A percentile compares a stretch with the other conserved stretches of the same genome.
Evolutionary conservation across 495 filamentous ascomycete species (phyloP).

Genomic region (Penicillium ucsense): DNA sequence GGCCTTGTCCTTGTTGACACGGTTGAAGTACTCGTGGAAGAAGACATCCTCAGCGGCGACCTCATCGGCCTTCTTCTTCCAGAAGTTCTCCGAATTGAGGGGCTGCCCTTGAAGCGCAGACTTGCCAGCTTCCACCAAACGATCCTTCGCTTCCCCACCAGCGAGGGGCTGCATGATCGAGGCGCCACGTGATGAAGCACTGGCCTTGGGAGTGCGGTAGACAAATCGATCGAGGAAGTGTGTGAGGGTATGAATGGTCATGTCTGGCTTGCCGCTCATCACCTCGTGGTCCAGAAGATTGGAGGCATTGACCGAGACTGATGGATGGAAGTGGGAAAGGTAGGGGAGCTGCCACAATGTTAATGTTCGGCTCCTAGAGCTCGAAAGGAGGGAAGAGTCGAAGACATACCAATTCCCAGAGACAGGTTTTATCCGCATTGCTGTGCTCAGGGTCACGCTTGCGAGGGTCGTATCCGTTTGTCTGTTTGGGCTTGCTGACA

Average conservation of each 20-base stretch:
- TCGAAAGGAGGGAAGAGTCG: not conserved
- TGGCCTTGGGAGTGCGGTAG: slow-evolving; percentile 78
- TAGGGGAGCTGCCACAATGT: slow-evolving; percentile 48
- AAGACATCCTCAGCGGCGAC: slow-evolving; percentile 88
- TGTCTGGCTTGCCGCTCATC: slow-evolving; percentile 77
- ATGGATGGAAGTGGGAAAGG: slow-evolving; percentile 80
- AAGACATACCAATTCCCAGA: slow-evolving; percentile 71
- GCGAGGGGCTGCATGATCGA: slow-evolving; percentile 95
- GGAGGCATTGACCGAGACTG: slow-evolving; percentile 77
- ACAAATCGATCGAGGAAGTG: slow-evolving; percentile 96
- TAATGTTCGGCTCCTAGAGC: not conserved
- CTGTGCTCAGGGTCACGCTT: slow-evolving; percentile 87
- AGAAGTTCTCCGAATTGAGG: slow-evolving; percentile 85
- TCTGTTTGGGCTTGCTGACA: slow-evolving; percentile 15
- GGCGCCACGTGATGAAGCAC: slow-evolving; percentile 50
- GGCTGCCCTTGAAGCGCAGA: slow-evolving; percentile 29
- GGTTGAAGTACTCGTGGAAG: slow-evolving; percentile 93
- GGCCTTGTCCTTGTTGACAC: slow-evolving; percentile 62
- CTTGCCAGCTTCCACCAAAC: slow-evolving; percentile 54
- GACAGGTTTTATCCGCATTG: slow-evolving; percentile 79
- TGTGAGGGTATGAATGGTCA: slow-evolving; percentile 76
- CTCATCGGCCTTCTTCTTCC: slow-evolving; percentile 78
- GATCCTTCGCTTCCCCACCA: slow-evolving; percentile 49
- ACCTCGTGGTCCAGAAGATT: slow-evolving; percentile 55
- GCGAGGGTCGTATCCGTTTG: slow-evolving; percentile 62